phyloP scores from a whole-genome alignment of 2,329 filamentous ascomycete species.

The Hypomyces rosellus region DNA sequence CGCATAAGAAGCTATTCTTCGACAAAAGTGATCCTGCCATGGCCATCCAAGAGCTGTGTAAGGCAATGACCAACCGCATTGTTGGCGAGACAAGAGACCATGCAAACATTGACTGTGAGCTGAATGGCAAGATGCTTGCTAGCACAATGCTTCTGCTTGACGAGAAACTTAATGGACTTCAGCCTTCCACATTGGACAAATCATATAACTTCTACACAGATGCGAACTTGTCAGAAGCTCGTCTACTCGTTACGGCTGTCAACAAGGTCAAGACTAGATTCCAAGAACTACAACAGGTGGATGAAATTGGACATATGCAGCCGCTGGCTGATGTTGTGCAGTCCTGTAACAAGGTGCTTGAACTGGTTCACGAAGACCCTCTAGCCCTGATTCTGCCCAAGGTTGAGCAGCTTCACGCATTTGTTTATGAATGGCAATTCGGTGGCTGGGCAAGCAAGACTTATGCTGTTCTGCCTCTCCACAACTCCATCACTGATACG shows the following conservation, averaged over 20 bases:
- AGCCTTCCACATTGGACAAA: constrained; percentile 31
- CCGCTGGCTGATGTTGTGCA: constrained; percentile 70
- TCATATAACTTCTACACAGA: constrained; percentile 87
- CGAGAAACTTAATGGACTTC: constrained; percentile 45
- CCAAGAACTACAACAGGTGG: constrained; percentile 57
- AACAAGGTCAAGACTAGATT: constrained; percentile 67
- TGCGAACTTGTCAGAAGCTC: constrained; percentile 67
- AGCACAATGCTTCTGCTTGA: constrained; percentile 60
- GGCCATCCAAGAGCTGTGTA: constrained; percentile 40
- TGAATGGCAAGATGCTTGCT: constrained; percentile 55
- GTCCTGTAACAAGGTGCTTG: constrained; percentile 68
- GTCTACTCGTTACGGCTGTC: constrained; percentile 64
- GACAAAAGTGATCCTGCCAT: constrained; percentile 32
- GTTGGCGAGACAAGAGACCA: constrained; percentile 22
- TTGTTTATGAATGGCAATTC: constrained; percentile 89
- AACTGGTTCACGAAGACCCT: constrained; percentile 72
- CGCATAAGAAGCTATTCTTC: constrained; percentile 52
- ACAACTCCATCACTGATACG: constrained; percentile 71
- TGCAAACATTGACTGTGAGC: constrained; percentile 25
- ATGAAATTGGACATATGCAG: constrained; percentile 66
- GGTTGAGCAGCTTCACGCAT: constrained; percentile 78
- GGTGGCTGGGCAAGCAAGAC: constrained; percentile 76
- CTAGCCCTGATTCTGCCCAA: constrained; percentile 80
- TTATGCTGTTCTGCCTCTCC: constrained; percentile 62
- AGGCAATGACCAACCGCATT: constrained; percentile 35